A percentile compares a stretch with the other conserved stretches of the same genome.
Evolutionary conservation across 148 eudicot genomes (phyloP).

Genomic region (Diospyros kaki): DNA sequence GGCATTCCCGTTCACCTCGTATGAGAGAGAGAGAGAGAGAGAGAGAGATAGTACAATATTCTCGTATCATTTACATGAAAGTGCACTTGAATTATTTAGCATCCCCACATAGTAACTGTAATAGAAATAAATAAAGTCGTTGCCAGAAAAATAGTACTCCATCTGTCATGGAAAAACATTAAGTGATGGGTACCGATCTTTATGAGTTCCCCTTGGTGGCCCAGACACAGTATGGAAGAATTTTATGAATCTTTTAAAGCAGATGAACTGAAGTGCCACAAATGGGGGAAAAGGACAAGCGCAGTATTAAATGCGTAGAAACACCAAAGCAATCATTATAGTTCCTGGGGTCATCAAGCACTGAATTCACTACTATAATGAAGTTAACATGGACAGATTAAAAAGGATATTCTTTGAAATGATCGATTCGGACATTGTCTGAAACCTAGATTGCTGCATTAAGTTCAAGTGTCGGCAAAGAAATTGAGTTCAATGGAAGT

Average conservation of each 20-base stretch:
- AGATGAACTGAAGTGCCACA: background rate
- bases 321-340: background rate
- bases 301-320: background rate
- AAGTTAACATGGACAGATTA: background rate
- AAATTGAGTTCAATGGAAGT: background rate
- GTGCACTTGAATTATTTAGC: background rate
- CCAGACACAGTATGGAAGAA: background rate
- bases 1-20: background rate
- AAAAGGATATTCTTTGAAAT: conserved; percentile 59
- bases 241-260: background rate
- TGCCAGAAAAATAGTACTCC: background rate
- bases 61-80: background rate
- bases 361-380: background rate
- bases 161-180: too few relatives aligned
- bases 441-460: conserved; percentile 70
- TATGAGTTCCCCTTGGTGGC: background rate
- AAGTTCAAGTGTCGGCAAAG: conserved; percentile 10
- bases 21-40: too few relatives aligned
- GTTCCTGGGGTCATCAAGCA: background rate
- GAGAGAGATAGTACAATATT: background rate
- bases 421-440: conserved; percentile 70
- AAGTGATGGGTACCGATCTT: background rate
- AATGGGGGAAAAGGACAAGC: background rate
- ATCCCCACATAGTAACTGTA: background rate
- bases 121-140: background rate